These are phyloP conservation scores for Spergularia marina DNA, from an alignment of 148 eudicot genomes.

Conservation along the genomic window DNA sequence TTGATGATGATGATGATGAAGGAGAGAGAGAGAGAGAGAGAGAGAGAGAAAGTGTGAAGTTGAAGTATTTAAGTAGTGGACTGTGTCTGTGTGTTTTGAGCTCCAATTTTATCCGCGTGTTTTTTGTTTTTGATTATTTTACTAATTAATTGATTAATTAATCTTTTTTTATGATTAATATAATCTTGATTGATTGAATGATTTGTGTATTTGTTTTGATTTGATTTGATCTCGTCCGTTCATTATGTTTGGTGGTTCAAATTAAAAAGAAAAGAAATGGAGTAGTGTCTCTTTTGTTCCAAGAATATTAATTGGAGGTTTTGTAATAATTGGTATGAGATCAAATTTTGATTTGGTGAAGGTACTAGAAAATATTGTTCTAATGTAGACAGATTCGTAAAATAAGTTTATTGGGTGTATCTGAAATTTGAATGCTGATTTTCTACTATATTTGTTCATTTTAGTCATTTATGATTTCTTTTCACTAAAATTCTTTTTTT, in stretches of 20 bases:
- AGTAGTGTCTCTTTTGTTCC: background rate
- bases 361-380: background rate
- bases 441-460: too few species aligned
- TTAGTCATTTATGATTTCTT: too few species aligned
- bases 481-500: too few species aligned
- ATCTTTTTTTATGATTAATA: background rate
- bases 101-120: constrained; percentile 12
- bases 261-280: background rate
- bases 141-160: background rate
- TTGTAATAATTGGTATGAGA: background rate
- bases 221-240: too few species aligned
- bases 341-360: background rate
- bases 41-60: background rate
- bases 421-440: background rate
- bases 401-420: background rate
- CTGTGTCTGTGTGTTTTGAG: background rate
- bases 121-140: background rate
- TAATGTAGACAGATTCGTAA: background rate
- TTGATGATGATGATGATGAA: background rate
- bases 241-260: too few species aligned
- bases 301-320: background rate
- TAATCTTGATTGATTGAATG: background rate
- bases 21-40: too few species aligned
- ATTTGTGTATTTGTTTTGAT: background rate
- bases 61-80: constrained; percentile 10